Evolutionary conservation across 2,329 filamentous ascomycete genomes (phyloP).

Genomic region (Colletotrichum spaethianum): DNA sequence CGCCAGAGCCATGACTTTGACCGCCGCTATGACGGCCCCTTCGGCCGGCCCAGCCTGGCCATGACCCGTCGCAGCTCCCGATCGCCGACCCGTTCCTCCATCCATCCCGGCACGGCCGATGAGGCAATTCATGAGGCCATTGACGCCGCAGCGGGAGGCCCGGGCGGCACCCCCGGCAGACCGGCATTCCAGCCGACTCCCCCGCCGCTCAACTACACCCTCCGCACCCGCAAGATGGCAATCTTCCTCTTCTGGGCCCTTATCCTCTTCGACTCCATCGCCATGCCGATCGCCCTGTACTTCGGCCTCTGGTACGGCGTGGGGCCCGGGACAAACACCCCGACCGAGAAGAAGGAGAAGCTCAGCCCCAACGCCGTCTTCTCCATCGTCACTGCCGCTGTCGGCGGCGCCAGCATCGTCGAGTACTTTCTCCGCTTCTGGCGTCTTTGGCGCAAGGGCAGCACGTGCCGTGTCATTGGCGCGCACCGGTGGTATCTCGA

Average conservation of each 20-base stretch:
- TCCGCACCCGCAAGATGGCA: conserved; percentile 60
- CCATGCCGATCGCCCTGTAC: conserved; percentile 72
- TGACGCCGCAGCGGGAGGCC: background rate
- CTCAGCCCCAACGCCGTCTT: conserved; percentile 55
- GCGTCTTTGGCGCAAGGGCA: conserved; percentile 66
- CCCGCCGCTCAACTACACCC: conserved; percentile 42
- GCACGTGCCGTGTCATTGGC: conserved; percentile 62
- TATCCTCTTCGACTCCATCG: conserved; percentile 71
- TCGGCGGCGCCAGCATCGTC: conserved; percentile 67
- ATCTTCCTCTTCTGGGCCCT: conserved; percentile 73
- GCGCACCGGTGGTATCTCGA: conserved; percentile 58
- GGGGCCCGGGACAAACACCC: conserved; percentile 46
- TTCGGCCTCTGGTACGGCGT: conserved; percentile 71
- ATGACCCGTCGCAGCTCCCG: conserved; percentile 21
- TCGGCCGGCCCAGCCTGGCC: conserved; percentile 27
- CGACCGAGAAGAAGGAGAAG: conserved; percentile 52
- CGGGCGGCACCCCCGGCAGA: background rate
- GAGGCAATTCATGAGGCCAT: background rate
- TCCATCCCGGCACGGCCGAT: background rate
- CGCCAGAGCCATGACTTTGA: conserved; percentile 39
- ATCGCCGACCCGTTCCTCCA: background rate
- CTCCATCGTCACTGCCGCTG: conserved; percentile 66
- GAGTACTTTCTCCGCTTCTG: conserved; percentile 67
- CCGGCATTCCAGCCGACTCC: conserved; percentile 29
- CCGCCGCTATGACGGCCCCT: conserved; percentile 40